Conservation (phyloP, 192 early-diverging fungal species). For the Jimgerdemannia lactiflua region DNA sequence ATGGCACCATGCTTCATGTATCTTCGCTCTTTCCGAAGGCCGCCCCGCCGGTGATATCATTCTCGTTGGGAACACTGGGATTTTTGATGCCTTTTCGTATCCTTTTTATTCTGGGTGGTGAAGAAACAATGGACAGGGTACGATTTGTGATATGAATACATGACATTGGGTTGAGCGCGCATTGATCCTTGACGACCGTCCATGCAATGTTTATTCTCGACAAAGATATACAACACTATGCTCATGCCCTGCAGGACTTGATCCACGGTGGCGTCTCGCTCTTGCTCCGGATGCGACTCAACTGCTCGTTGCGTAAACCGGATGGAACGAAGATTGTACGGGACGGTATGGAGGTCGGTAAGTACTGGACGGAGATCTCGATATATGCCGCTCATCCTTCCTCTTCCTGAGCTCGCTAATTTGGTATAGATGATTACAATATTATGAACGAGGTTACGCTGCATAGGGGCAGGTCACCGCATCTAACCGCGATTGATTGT, state of each 20-base stretch:
- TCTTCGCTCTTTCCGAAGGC: conserved; percentile 73
- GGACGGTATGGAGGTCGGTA: conserved; percentile 47
- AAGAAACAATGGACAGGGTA: neutral
- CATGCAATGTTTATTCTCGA: no score
- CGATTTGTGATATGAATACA: neutral
- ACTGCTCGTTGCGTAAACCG: conserved; percentile 55
- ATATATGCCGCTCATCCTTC: neutral
- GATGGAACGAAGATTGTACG: conserved; percentile 49
- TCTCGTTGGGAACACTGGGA: conserved; percentile 89
- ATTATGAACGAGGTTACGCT: conserved; percentile 89
- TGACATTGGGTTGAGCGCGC: no score
- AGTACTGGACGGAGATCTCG: neutral
- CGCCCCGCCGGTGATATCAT: conserved; percentile 89
- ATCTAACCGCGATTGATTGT: conserved; percentile 78
- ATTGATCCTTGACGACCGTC: no score
- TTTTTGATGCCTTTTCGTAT: conserved; percentile 86
- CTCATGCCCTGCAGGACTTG: conserved; percentile 53
- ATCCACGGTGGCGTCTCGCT: conserved; percentile 64
- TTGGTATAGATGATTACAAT: conserved; percentile 36
- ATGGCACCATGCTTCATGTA: conserved; percentile 88
- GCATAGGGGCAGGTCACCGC: conserved; percentile 84
- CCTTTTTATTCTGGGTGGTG: neutral
- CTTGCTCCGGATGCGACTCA: conserved; percentile 77
- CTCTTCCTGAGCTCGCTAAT: no score
- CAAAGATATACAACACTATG: conserved; percentile 64